Evolutionary conservation across 805 yeast species (phyloP).

Genomic region (Metschnikowia henanensis): DNA sequence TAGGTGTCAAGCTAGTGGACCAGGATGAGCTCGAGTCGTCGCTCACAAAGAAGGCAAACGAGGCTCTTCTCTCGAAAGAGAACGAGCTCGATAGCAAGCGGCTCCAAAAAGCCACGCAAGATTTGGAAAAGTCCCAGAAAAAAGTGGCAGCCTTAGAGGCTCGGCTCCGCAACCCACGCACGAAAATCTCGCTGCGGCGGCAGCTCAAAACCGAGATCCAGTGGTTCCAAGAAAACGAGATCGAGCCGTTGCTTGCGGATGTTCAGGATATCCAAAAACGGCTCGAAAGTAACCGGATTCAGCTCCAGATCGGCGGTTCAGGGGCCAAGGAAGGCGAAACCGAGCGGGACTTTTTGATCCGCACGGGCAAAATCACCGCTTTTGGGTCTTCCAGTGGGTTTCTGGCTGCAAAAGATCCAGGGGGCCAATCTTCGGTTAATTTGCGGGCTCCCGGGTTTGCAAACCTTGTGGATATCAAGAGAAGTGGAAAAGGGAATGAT

Average conservation of each 20-base stretch:
- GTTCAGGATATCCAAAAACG: conserved; percentile 49
- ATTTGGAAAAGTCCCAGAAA: conserved; percentile 41
- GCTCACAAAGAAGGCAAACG: conserved; percentile 69
- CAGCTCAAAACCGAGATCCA: conserved; percentile 53
- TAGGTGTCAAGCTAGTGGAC: conserved; percentile 52
- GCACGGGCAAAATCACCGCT: conserved; percentile 94
- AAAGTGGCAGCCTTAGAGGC: conserved; percentile 49
- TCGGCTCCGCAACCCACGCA: conserved; percentile 49
- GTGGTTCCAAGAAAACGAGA: conserved; percentile 48
- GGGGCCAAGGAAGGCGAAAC: conserved; percentile 54
- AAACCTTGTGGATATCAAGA: background rate
- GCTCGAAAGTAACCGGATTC: conserved; percentile 36
- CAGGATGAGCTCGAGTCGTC: conserved; percentile 77
- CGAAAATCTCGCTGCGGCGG: conserved; percentile 66
- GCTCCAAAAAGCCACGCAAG: conserved; percentile 61
- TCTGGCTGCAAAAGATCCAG: conserved; percentile 23
- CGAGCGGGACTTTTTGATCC: conserved; percentile 72
- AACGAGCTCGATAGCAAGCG: conserved; percentile 74
- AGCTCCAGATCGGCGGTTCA: conserved; percentile 34
- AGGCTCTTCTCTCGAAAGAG: conserved; percentile 58
- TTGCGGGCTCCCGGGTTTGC: conserved; percentile 52
- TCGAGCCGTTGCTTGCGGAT: conserved; percentile 57
- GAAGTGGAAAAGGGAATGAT: conserved; percentile 7
- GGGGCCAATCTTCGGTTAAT: conserved; percentile 38
- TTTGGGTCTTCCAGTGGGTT: conserved; percentile 74